Evolutionary conservation across 768 basidiomycete species (phyloP).

Genomic region (Hemileccinum impolitum): DNA sequence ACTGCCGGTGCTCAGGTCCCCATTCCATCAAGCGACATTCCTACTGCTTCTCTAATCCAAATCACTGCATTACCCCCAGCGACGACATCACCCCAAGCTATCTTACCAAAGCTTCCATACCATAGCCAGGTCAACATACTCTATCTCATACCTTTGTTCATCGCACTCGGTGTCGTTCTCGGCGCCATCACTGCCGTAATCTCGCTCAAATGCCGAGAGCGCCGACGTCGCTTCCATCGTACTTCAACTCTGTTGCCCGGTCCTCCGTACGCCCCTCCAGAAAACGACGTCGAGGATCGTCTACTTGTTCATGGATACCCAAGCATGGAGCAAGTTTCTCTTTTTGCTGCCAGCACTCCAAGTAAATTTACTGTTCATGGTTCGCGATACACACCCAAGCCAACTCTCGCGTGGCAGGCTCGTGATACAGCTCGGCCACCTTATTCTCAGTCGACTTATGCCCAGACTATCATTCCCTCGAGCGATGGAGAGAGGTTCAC

Average conservation of each 20-base stretch:
- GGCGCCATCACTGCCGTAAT: conserved; percentile 14
- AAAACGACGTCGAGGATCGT: conserved; percentile 13
- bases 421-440: background rate
- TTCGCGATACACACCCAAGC: conserved; percentile 21
- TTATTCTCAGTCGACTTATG: conserved; percentile 1
- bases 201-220: conserved; percentile 13
- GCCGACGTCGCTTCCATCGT: conserved; percentile 2
- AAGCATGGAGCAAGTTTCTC: conserved; percentile 29
- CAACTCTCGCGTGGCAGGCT: conserved; percentile 9
- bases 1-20: background rate
- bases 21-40: conserved; percentile 6
- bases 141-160: conserved; percentile 28
- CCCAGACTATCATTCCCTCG: conserved; percentile 18
- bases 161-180: conserved; percentile 23
- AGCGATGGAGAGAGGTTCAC: conserved; percentile 23
- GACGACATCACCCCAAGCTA: conserved; percentile 10
- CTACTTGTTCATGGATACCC: conserved; percentile 12
- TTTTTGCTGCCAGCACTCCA: conserved; percentile 23
- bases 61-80: conserved; percentile 34
- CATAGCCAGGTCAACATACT: conserved; percentile 23
- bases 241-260: conserved; percentile 22
- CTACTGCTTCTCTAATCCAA: conserved; percentile 25
- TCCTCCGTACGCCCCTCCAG: conserved; percentile 25
- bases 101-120: conserved; percentile 18
- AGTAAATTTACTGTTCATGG: conserved; percentile 31